These are phyloP conservation scores for Pedinophyceae sp. DNA, from an alignment of 139 green algal species.

Conservation along the genomic window DNA sequence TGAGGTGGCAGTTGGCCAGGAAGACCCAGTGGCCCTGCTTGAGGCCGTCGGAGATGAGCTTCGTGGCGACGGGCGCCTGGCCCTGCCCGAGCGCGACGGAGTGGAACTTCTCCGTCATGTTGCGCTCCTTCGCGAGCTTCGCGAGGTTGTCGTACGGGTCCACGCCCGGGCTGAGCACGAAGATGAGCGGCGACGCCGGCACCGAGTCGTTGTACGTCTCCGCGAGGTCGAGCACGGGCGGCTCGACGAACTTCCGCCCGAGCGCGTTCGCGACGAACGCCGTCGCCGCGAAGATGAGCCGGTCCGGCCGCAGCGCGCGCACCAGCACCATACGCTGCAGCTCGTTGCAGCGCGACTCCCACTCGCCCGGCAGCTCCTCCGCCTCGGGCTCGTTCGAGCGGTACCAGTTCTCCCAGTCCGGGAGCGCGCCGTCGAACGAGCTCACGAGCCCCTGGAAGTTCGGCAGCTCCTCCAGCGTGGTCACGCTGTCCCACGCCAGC, in stretches of 20 bases:
- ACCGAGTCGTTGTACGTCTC: slow-evolving; percentile 50
- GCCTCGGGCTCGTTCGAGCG: slow-evolving; percentile 40
- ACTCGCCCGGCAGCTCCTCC: slow-evolving; percentile 55
- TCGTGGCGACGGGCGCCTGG: slow-evolving; percentile 51
- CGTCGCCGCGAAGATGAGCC: slow-evolving; percentile 54
- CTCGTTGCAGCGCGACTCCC: slow-evolving; percentile 64
- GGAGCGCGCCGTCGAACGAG: slow-evolving; percentile 17
- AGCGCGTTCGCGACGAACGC: slow-evolving; percentile 56
- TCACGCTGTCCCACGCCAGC: slow-evolving; percentile 64
- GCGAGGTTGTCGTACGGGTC: slow-evolving; percentile 57
- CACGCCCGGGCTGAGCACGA: slow-evolving; percentile 64
- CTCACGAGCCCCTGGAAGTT: slow-evolving; percentile 40
- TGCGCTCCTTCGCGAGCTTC: slow-evolving; percentile 50
- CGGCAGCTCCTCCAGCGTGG: slow-evolving; percentile 44
- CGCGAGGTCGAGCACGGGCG: slow-evolving; percentile 60
- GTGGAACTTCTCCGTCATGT: slow-evolving; percentile 38
- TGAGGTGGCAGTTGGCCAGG: slow-evolving; percentile 80
- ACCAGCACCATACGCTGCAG: slow-evolving; percentile 64
- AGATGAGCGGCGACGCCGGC: slow-evolving; percentile 47
- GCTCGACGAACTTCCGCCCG: slow-evolving; percentile 66
- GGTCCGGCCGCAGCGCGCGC: slow-evolving; percentile 40
- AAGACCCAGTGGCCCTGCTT: slow-evolving; percentile 68
- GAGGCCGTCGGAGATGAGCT: slow-evolving; percentile 56
- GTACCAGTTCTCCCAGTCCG: slow-evolving; percentile 51
- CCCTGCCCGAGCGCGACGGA: slow-evolving; percentile 60